phyloP scores from a whole-genome alignment of 2,329 filamentous ascomycete species.

The Fusarium foetens region DNA sequence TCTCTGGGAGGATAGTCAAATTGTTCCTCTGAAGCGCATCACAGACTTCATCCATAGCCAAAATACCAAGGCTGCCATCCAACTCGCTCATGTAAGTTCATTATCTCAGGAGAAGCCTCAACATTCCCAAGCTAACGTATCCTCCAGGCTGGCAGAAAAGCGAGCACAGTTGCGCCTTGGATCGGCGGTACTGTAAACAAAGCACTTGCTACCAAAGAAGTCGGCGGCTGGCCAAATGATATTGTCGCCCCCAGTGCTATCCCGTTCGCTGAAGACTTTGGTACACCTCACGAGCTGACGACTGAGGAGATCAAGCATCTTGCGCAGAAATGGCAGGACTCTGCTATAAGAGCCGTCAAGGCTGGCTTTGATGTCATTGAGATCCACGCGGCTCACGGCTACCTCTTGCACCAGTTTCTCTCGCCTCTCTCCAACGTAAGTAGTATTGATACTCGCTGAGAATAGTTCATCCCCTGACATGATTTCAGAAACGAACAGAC shows the following conservation, averaged over 20 bases:
- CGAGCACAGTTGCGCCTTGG: constrained; percentile 71
- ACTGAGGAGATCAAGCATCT: constrained; percentile 73
- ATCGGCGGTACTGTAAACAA: constrained; percentile 59
- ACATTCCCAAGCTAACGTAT: background rate
- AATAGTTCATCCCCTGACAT: constrained; percentile 10
- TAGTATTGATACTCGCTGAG: background rate
- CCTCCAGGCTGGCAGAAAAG: constrained; percentile 70
- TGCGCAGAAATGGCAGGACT: constrained; percentile 69
- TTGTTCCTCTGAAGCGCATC: constrained; percentile 74
- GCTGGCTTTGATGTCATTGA: constrained; percentile 83
- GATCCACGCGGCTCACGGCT: constrained; percentile 72
- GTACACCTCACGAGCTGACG: constrained; percentile 74
- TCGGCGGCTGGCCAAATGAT: constrained; percentile 67
- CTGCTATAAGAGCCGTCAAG: constrained; percentile 68
- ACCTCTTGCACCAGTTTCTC: constrained; percentile 73
- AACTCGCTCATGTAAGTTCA: constrained; percentile 73
- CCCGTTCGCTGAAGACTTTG: constrained; percentile 70
- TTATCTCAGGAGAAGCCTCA: too few relatives aligned
- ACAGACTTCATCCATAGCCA: constrained; percentile 85
- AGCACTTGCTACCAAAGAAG: constrained; percentile 62
- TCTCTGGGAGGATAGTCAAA: constrained; percentile 86
- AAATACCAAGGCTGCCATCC: constrained; percentile 79
- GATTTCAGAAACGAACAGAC: constrained; percentile 65
- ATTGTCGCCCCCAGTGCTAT: constrained; percentile 63
- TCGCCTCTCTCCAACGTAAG: constrained; percentile 66